Conservation (phyloP, 129 eudicot species). For the Cynara cardunculus region DNA sequence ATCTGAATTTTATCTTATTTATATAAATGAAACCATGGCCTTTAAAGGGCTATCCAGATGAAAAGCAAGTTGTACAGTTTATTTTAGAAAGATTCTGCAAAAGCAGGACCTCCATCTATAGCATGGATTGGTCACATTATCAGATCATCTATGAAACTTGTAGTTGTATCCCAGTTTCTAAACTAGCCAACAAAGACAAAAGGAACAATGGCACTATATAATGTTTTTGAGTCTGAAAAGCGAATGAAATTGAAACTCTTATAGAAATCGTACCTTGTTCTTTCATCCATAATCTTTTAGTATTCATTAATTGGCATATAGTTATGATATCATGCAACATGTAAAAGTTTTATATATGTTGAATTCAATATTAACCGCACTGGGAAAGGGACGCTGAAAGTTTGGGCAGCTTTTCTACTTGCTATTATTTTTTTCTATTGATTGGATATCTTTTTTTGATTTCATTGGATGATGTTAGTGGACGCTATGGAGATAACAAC, state of each 20-base stretch:
- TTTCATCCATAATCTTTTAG: neutral
- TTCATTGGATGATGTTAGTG: neutral
- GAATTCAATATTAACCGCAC: neutral
- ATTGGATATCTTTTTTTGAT: neutral
- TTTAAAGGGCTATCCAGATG: constrained; percentile 2
- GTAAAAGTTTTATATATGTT: neutral
- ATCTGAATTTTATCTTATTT: neutral
- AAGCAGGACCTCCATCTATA: constrained; percentile 2
- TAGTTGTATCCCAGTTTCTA: neutral
- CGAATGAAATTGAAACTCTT: neutral
- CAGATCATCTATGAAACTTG: neutral
- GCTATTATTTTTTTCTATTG: neutral
- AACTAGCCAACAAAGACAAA: neutral
- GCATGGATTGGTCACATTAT: neutral
- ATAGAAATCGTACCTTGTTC: neutral
- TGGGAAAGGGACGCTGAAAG: neutral
- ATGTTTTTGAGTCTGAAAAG: neutral
- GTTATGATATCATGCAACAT: neutral
- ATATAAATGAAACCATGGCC: neutral
- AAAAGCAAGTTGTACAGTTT: neutral
- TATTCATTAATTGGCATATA: neutral
- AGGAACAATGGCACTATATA: neutral
- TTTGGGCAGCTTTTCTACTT: constrained; percentile 1
- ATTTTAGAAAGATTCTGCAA: neutral
- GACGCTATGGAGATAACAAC: neutral